Evolutionary conservation across 441 rosid genomes (phyloP), one percentile per base, ranked within the genome.

Genomic region (Eruca vesicaria): DNA sequence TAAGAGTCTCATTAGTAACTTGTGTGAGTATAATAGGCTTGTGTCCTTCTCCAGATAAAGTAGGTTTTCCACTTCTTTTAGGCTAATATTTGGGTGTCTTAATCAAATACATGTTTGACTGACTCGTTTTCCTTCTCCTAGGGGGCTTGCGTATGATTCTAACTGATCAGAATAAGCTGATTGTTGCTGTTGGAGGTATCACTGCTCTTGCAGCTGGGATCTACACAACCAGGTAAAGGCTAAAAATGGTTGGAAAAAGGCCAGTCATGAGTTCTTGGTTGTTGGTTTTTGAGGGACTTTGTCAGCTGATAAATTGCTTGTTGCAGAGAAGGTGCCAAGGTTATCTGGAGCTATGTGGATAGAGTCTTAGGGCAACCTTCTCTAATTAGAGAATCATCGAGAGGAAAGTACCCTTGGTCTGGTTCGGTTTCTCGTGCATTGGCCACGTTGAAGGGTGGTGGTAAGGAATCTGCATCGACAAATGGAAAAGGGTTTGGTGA

Each of bases 141-240:
- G 97, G 98, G 64, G 98, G 98, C 64, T 81, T 93, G 73, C 90
- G 92, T 66, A 93, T 96, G 64, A 88, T 96, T 82, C 81, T 96
- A 71, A 96, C 98, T 0, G 98, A 91, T 83, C 98, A 93, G 81
- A 90, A 91, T 75, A 96, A 96, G 88, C 76, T 96, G 81, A 83
- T 96, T 75, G 97, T 90, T 55, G 95, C 89, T 74, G 97, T 96
- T 74, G 99, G 98, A 33, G 98, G 98, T 66, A 83, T 85, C 31
- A 96, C 99, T n/a, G 98, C 99, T 76, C 94, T 96, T 53, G 99
- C 98, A 26, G 98, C 98, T 11, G 99, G 99, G 26, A 75, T 95
- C 80, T 95, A 95, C 81, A 91, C 98, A 63, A 95, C 99, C 23
- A 86, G 99, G 99, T 93, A 80, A 78, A 77, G 43, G 56, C 58